These are phyloP conservation scores for Aureobasidium sp. DNA, from an alignment of 2,329 filamentous ascomycete species.

Conservation along the genomic window DNA sequence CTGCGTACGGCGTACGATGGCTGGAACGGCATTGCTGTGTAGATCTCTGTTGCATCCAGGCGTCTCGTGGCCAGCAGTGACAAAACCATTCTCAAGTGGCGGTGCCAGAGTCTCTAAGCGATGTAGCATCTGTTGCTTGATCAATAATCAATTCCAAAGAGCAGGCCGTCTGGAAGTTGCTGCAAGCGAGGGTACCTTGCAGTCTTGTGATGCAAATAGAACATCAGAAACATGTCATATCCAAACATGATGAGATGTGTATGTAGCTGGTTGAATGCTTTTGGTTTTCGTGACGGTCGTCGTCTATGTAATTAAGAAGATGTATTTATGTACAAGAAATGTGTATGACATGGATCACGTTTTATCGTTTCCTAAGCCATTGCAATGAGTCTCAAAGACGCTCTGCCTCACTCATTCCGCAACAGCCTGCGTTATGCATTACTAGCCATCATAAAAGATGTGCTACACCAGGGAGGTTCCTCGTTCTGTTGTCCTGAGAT, in stretches of 20 bases:
- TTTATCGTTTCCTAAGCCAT: background rate
- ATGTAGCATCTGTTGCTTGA: background rate
- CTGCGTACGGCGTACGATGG: background rate
- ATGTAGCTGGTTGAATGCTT: background rate
- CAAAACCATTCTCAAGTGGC: background rate
- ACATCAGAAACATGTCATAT: background rate
- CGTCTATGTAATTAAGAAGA: background rate
- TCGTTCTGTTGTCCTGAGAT: background rate
- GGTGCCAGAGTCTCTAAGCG: background rate
- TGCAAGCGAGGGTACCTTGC: background rate
- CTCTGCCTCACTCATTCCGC: background rate
- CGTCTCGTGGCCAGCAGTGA: too few relatives aligned
- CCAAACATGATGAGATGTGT: background rate
- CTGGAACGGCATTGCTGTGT: background rate
- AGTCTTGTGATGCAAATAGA: background rate
- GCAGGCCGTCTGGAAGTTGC: background rate
- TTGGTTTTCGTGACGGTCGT: background rate
- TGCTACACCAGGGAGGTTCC: background rate
- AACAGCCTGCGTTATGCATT: background rate
- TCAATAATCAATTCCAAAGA: background rate
- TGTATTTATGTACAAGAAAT: background rate
- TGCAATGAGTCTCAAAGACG: background rate
- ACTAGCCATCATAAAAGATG: background rate
- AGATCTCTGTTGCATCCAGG: background rate
- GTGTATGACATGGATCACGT: background rate